Evolutionary conservation across 2,329 filamentous ascomycete genomes (phyloP).

Genomic region (Claviceps sp.): DNA sequence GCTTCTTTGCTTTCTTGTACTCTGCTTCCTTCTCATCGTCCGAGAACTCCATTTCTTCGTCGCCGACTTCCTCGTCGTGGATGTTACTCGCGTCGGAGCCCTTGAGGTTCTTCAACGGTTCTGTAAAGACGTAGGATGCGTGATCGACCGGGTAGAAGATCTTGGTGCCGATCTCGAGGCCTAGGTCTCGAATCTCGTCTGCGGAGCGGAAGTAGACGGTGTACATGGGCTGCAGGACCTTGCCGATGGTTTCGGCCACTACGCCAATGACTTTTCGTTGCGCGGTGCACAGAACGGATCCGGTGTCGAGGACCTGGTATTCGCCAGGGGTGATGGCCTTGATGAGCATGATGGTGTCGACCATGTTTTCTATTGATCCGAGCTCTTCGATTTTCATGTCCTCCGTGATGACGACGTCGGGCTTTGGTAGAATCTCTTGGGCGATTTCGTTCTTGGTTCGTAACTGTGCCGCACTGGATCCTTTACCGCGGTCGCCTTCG

Average conservation of each 20-base stretch:
- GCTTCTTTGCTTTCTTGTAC: constrained; percentile 57
- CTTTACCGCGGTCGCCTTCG: constrained; percentile 42
- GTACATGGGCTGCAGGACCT: constrained; percentile 77
- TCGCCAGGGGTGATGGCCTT: constrained; percentile 68
- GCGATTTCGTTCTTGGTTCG: constrained; percentile 71
- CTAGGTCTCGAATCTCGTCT: constrained; percentile 53
- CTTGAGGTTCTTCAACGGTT: constrained; percentile 65
- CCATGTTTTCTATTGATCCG: constrained; percentile 61
- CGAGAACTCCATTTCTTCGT: constrained; percentile 87
- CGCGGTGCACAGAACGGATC: constrained; percentile 68
- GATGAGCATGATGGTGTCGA: constrained; percentile 68
- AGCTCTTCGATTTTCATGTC: constrained; percentile 67
- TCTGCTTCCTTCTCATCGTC: constrained; percentile 91
- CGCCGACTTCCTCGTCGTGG: constrained; percentile 78
- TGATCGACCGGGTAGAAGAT: constrained; percentile 71
- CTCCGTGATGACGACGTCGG: constrained; percentile 62
- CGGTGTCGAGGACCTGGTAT: constrained; percentile 71
- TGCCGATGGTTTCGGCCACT: constrained; percentile 74
- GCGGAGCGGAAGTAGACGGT: constrained; percentile 61
- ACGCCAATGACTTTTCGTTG: constrained; percentile 67
- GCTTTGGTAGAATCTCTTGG: constrained; percentile 55
- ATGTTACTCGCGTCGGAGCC: constrained; percentile 91
- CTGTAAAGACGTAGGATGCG: constrained; percentile 75
- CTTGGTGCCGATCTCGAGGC: constrained; percentile 53
- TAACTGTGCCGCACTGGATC: constrained; percentile 33